These are phyloP conservation scores for Syncephalastrum racemosum DNA, from an alignment of 371 early-diverging fungal genomes.

Conservation along the genomic window DNA sequence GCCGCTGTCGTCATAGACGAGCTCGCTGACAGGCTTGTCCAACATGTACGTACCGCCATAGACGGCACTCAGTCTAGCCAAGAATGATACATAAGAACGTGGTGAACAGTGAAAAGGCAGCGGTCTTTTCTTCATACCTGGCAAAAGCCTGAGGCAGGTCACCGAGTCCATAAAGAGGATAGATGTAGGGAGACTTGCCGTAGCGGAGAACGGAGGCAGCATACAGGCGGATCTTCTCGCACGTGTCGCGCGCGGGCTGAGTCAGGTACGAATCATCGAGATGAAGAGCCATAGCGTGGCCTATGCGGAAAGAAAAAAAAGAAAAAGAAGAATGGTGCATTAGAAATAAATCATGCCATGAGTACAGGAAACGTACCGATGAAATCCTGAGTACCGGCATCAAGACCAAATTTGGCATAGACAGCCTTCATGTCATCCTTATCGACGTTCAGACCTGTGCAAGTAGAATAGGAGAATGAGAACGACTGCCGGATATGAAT, in stretches of 20 bases:
- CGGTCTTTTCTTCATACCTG: slow-evolving; percentile 53
- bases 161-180: slow-evolving; percentile 99
- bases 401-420: slow-evolving; percentile 92
- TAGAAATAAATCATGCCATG: too few relatives aligned
- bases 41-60: slow-evolving; percentile 99
- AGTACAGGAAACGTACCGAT: slow-evolving; percentile 77
- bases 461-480: not conserved
- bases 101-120: slow-evolving; percentile 1
- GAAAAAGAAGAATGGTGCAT: too few relatives aligned
- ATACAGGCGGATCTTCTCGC: slow-evolving; percentile 93
- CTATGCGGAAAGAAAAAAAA: slow-evolving; percentile 3
- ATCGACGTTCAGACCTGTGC: slow-evolving; percentile 67
- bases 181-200: slow-evolving; percentile 99
- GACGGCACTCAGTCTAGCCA: slow-evolving; percentile 82
- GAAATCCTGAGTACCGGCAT: slow-evolving; percentile 94
- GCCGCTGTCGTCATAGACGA: slow-evolving; percentile 79
- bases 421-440: slow-evolving; percentile 80
- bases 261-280: slow-evolving; percentile 92
- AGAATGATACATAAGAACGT: not conserved
- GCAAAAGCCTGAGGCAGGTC: slow-evolving; percentile 99
- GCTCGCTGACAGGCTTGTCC: slow-evolving; percentile 84
- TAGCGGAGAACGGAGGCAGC: slow-evolving; percentile 92
- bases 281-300: slow-evolving; percentile 98
- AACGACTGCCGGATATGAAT: too few relatives aligned
- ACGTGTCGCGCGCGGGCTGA: slow-evolving; percentile 89